Base-by-base conservation (phyloP, 108 stramenopile genomes). In the Fistulifera solaris region DNA sequence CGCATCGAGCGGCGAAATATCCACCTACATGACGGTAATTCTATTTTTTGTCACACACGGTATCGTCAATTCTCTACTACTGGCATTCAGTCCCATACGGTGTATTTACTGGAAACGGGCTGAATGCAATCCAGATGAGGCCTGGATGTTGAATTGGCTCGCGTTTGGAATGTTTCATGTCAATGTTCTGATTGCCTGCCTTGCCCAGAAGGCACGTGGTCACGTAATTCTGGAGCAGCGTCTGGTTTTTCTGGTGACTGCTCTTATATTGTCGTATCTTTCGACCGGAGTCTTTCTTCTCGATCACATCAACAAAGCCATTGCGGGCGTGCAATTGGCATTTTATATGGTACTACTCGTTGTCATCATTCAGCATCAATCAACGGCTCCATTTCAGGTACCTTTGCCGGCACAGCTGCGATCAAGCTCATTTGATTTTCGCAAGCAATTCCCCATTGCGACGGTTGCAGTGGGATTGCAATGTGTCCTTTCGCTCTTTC, bases 31-130 rank as follows among this genome's bases (percentile, higher is more conserved):
- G 31, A 35, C 44, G 10, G 21, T 46, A 7, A 5, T 54, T 15
- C 53, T 54, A 2, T 13, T 54, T n/a, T 54, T 54, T 39, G 38
- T 54, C 14, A 54, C 53, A 14, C 53, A 54, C 35, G 53, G 53
- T 15, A 35, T 54, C 3, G 31, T 54, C n/a, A 54, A 54, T 21
- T 23, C 53, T 5, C 1, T 21, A 27, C 18, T 54, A n/a, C 53
- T 54, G n/a, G n/a, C 24, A 16, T 18, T 38, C 16, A 38, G n/a
- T 8, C 44, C 44, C 3, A 21, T 46, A 22, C 31, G 53, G 38
- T 54, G 35, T 21, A 19, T 54, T 8, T 54, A 38, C 31, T 16
- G 16, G 23, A 31, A 31, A 17, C 31, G 31, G 3, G 26, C 49
- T 2, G 49, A 50, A 24, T 54, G 53, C 35, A 27, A 27, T 54